Evolutionary conservation across 129 eudicot species (phyloP), one percentile per base, ranked within the genome.

Genomic region (Flaveria ramosissima): DNA sequence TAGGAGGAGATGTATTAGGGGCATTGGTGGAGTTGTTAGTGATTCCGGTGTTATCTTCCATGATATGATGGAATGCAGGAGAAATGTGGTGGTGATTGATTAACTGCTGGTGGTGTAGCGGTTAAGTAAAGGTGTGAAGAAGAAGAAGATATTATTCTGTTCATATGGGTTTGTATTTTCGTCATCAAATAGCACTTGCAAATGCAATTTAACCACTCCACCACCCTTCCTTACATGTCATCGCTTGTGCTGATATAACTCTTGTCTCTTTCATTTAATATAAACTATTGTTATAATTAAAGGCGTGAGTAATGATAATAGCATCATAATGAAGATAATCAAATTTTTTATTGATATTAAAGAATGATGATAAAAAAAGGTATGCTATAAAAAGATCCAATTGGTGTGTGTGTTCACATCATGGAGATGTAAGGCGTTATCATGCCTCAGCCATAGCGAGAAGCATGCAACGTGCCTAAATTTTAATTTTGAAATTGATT

Each of bases 171-270:
- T 36, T 36, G 1, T 0, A 36, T 36, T 15, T 57, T 26, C 52
- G 56, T 11, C 52, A 60, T 48, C 43, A 72, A 19, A 41, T 72
- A 5, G 27, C 50, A 56, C 17, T 15, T 59, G 57, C 17, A 7
- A 23, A 30, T 17, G 32, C 16, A 52, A 74, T 41, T 69, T 70
- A 74, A 60, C 78, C 62, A 69, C 78, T 74, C 78, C 78, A 74
- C 47, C 48, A 32, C 71, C 41, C 36, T 30, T 30, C 12, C 1
- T 47, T 47, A 13, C 52, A 47, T 47, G 16, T 47, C 52, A 47
- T 47, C n/a, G 2, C 16, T 47, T 47, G 15, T 47, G 56, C 7
- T 32, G 1, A 32, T 32, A 5, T 5, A 5, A 32, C 7, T 32
- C 7, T 32, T 32, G 16, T 11, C 56, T 51, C 42, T 62, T 16